Evolutionary conservation across 805 yeast species (phyloP), one percentile per base, ranked within the genome.

Genomic region (Candida ulmi): DNA sequence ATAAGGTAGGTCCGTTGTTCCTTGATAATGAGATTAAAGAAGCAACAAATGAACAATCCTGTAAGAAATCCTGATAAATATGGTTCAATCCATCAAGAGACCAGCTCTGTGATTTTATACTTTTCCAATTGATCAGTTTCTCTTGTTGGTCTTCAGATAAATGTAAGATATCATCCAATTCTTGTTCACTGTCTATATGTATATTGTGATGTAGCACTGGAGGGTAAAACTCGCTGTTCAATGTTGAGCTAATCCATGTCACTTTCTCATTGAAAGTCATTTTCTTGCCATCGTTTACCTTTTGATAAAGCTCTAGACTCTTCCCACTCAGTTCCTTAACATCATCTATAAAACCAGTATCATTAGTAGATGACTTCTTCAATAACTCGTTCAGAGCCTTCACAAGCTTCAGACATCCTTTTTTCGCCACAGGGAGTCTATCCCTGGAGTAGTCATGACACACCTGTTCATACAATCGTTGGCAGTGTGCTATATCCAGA

Each of bases 41-140:
- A 2, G 88, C 78, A 3, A 86, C 85, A 53, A 86, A 76, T 0
- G 95, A 84, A 58, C 95, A 87, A 57, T 86, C 80, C 8, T 77
- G 65, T n/a, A 75, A 51, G 2, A 62, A 45, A 41, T 74, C 80
- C 48, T 78, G 83, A 50, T 64, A 69, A 11, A 77, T 37, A 21
- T 60, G 54, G 1, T 38, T 37, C 13, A 66, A 2, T 0, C 60
- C 58, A 7, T 42, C 36, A 3, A 30, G 13, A 1, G 47, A 31
- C 58, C 58, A 55, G 19, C 47, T 47, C 11, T 46, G 41, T 1
- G 18, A 12, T 1, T 18, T 11, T 3, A 40, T 24, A 2, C 30
- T 8, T 8, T 8, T 25, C 52, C 54, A 52, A 2, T 31, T 16
- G 12, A 19, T 33, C 18, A 52, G 31, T 3, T 29, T 36, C 1